Conservation (phyloP, 1,284 basidiomycete genomes). For the Tylopilus sp. region DNA sequence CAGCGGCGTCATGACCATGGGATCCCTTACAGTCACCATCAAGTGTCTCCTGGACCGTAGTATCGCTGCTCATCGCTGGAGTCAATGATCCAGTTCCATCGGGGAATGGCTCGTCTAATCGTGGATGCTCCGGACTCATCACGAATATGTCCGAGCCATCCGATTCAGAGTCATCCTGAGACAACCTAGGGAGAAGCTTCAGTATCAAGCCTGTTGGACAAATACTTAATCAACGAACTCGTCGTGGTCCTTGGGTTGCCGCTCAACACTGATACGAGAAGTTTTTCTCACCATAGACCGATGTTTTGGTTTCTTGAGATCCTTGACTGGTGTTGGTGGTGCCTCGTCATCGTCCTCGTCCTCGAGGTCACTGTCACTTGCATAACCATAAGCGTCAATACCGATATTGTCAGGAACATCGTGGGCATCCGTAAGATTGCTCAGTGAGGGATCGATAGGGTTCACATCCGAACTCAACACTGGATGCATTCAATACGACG, state of each 20-base stretch:
- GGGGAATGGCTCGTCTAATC: background rate
- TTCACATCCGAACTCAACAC: slow-evolving; percentile 27
- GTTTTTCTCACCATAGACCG: too few relatives aligned
- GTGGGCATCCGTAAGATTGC: slow-evolving; percentile 23
- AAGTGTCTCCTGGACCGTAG: background rate
- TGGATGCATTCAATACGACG: slow-evolving; percentile 2
- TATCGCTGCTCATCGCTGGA: background rate
- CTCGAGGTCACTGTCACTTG: slow-evolving; percentile 35
- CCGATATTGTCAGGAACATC: slow-evolving; percentile 12
- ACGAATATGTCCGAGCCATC: background rate
- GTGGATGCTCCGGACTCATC: background rate
- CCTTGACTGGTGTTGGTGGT: too few relatives aligned
- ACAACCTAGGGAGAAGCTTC: too few relatives aligned
- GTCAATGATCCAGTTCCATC: background rate
- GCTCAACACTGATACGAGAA: too few relatives aligned
- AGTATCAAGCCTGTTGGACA: too few relatives aligned
- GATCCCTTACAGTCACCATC: background rate
- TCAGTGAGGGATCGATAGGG: slow-evolving; percentile 20
- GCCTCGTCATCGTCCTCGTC: too few relatives aligned
- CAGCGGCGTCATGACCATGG: background rate
- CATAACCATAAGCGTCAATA: slow-evolving; percentile 35
- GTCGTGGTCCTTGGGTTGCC: too few relatives aligned
- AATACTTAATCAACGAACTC: too few relatives aligned
- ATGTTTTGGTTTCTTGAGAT: too few relatives aligned
- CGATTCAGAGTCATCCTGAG: background rate